A percentile compares a stretch with the other conserved stretches of the same genome.
These are phyloP conservation scores for Volutella citrinella DNA, from an alignment of 2,329 filamentous ascomycete species.

Conservation along the genomic window DNA sequence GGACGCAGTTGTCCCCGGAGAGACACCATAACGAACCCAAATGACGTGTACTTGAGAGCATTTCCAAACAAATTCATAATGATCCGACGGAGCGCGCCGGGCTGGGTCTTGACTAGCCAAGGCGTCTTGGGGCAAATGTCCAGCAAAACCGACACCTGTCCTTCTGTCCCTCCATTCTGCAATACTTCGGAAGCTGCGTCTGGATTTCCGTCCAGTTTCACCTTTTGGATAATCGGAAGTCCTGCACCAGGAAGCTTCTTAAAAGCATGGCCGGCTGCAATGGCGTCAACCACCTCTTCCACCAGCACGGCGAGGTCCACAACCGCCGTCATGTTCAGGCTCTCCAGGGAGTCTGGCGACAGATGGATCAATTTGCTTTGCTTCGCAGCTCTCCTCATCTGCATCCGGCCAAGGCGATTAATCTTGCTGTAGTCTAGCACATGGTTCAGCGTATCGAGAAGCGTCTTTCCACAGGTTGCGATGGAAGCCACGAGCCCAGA, in stretches of 20 bases:
- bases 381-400: constrained; percentile 17
- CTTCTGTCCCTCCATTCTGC: constrained; percentile 21
- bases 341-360: constrained; percentile 29
- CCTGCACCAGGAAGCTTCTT: constrained; percentile 17
- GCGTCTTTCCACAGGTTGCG: constrained; percentile 43
- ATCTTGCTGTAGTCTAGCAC: constrained; percentile 44
- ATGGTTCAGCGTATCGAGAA: constrained; percentile 49
- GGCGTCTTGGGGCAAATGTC: constrained; percentile 43
- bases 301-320: constrained; percentile 33
- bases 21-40: constrained; percentile 47
- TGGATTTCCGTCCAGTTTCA: no score
- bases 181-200: no score
- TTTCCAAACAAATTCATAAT: constrained; percentile 64
- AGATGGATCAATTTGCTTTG: constrained; percentile 18
- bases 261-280: constrained; percentile 37
- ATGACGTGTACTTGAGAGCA: constrained; percentile 58
- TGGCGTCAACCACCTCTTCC: constrained; percentile 39
- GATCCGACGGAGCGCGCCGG: constrained; percentile 49
- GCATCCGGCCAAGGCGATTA: constrained; percentile 30
- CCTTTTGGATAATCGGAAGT: constrained; percentile 4
- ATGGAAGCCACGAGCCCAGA: constrained; percentile 43
- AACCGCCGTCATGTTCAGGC: constrained; percentile 27
- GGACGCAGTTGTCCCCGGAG: constrained; percentile 23
- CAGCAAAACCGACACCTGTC: constrained; percentile 44
- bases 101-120: constrained; percentile 53